Evolutionary conservation across 2,329 filamentous ascomycete genomes (phyloP).

Genomic region (Epichloe gansuensis): DNA sequence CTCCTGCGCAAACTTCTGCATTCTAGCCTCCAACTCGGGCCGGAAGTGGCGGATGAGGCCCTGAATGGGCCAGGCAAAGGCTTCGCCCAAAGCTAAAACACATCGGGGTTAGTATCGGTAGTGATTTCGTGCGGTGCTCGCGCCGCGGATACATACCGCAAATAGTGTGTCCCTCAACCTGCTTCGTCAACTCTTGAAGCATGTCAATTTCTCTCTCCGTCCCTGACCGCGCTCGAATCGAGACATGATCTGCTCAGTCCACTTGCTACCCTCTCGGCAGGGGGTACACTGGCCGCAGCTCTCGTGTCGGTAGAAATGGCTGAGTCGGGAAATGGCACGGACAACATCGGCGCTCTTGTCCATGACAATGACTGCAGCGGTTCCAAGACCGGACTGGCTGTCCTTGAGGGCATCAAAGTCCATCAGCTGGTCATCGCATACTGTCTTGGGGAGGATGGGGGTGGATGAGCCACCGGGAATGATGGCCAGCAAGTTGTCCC

Average conservation of each 20-base stretch:
- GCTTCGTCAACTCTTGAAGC: constrained; percentile 98
- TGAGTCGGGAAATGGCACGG: constrained; percentile 81
- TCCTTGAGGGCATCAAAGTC: constrained; percentile 98
- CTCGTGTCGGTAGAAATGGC: constrained; percentile 97
- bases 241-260: constrained; percentile 98
- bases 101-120: not conserved
- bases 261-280: constrained; percentile 98
- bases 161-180: constrained; percentile 98
- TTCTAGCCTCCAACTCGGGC: constrained; percentile 85
- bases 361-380: constrained; percentile 97
- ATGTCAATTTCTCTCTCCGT: constrained; percentile 94
- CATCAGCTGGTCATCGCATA: constrained; percentile 96
- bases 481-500: constrained; percentile 92
- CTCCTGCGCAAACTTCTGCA: constrained; percentile 66
- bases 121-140: not conserved
- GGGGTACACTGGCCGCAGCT: constrained; percentile 97
- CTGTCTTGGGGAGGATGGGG: constrained; percentile 76
- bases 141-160: constrained; percentile 52
- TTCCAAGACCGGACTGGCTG: constrained; percentile 91
- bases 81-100: constrained; percentile 69
- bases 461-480: constrained; percentile 97
- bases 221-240: constrained; percentile 88
- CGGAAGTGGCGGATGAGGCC: constrained; percentile 97
- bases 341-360: constrained; percentile 97
- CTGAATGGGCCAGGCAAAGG: constrained; percentile 97